Evolutionary conservation across 1,284 basidiomycete genomes (phyloP).

Genomic region (Cryptococcus maquisensis): DNA sequence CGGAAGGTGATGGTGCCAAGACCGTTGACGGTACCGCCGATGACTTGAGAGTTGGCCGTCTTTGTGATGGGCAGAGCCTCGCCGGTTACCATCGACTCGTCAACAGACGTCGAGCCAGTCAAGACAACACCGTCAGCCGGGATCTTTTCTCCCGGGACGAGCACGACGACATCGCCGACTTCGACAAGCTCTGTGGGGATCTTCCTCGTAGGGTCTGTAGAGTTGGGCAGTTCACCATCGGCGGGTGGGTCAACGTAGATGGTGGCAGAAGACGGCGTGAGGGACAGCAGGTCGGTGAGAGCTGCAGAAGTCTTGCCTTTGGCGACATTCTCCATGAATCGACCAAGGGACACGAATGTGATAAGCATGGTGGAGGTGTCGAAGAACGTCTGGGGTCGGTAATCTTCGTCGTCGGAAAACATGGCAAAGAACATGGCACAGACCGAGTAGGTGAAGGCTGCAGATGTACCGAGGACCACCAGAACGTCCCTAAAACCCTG

Average conservation of each 20-base stretch:
- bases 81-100: conserved; percentile 96
- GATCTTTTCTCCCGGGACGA: conserved; percentile 94
- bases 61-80: conserved; percentile 91
- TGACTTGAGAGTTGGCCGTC: conserved; percentile 73
- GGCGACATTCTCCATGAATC: conserved; percentile 92
- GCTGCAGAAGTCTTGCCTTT: conserved; percentile 97
- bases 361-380: conserved; percentile 99
- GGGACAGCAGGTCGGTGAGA: conserved; percentile 89
- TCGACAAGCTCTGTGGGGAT: conserved; percentile 93
- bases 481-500: conserved; percentile 76
- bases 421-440: conserved; percentile 65
- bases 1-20: conserved; percentile 93
- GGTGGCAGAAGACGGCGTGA: conserved; percentile 89
- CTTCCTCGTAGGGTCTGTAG: conserved; percentile 71
- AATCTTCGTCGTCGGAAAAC: conserved; percentile 56
- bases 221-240: conserved; percentile 52
- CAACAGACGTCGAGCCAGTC: conserved; percentile 78
- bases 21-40: conserved; percentile 96
- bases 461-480: conserved; percentile 88
- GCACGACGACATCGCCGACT: conserved; percentile 86
- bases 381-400: conserved; percentile 87
- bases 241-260: conserved; percentile 65
- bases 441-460: conserved; percentile 87
- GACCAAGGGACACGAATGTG: conserved; percentile 91
- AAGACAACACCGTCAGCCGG: conserved; percentile 92